A percentile compares a stretch with the other conserved stretches of the same genome.
phyloP scores from a whole-genome alignment of 768 basidiomycete genomes.

The Pisolithus tinctorius region DNA sequence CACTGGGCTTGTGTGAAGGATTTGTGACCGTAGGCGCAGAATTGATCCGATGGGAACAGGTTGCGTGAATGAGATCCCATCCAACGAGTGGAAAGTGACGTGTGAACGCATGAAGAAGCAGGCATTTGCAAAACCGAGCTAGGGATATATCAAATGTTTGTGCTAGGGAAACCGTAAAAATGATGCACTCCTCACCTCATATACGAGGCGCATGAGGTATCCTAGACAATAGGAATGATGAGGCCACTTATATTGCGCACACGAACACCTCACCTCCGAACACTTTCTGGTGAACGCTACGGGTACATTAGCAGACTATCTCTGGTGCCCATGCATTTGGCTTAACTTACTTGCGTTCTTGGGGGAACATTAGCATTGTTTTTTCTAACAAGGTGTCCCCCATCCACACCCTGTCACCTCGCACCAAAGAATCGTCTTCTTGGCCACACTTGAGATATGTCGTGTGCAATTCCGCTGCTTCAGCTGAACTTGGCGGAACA shows the following conservation, averaged over 20 bases:
- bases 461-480: conserved; percentile 63
- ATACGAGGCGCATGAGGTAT: conserved; percentile 60
- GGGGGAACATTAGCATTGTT: conserved; percentile 76
- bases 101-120: conserved; percentile 60
- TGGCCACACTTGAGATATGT: conserved; percentile 59
- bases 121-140: conserved; percentile 72
- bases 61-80: conserved; percentile 70
- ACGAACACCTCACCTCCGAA: conserved; percentile 53
- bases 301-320: background rate
- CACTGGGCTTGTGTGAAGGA: conserved; percentile 47
- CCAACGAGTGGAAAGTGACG: conserved; percentile 69
- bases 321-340: background rate
- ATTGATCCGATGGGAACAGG: conserved; percentile 85
- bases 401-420: conserved; percentile 60
- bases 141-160: background rate
- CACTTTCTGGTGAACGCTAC: conserved; percentile 72
- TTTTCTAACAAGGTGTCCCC: conserved; percentile 65
- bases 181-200: conserved; percentile 41
- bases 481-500: conserved; percentile 66
- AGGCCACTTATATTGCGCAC: background rate
- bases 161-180: background rate
- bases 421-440: conserved; percentile 21
- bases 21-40: conserved; percentile 62
- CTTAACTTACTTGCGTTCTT: conserved; percentile 66
- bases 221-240: conserved; percentile 19